These are phyloP conservation scores for Gynochthodes officinalis DNA, from an alignment of 257 asterid genomes.

Conservation along the genomic window DNA sequence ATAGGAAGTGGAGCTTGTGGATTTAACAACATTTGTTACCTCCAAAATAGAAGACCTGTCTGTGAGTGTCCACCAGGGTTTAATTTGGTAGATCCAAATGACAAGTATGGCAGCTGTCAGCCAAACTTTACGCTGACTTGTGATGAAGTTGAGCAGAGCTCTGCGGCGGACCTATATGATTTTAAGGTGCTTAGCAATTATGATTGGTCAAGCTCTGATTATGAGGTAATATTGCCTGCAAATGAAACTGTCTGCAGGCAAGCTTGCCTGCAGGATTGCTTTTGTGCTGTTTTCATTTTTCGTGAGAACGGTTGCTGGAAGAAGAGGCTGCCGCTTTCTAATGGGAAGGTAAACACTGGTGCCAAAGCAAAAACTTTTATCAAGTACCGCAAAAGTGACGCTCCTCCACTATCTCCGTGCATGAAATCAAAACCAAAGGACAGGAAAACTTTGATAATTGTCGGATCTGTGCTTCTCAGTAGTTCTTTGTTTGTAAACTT, in stretches of 20 bases:
- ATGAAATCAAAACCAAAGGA: not conserved
- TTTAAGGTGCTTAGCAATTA: conserved; percentile 18
- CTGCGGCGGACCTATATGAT: conserved; percentile 18
- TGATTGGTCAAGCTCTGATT: conserved; percentile 48
- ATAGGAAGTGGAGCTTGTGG: conserved; percentile 66
- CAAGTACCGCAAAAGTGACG: conserved; percentile 33
- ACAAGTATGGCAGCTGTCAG: conserved; percentile 38
- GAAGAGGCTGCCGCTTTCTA: conserved; percentile 64
- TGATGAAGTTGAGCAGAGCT: conserved; percentile 9
- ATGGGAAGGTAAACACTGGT: conserved; percentile 38
- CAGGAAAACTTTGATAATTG: conserved; percentile 22
- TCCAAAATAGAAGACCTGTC: conserved; percentile 29
- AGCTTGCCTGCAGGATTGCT: conserved; percentile 51
- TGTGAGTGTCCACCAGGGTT: conserved; percentile 52
- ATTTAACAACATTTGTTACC: conserved; percentile 42
- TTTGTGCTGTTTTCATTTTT: conserved; percentile 48
- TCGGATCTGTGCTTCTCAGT: conserved; percentile 42
- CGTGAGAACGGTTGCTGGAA: conserved; percentile 53
- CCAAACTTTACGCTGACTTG: conserved; percentile 39
- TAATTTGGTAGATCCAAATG: conserved; percentile 30
- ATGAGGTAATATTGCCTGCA: conserved; percentile 22
- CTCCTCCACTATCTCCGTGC: conserved; percentile 15
- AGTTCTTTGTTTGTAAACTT: conserved; percentile 47
- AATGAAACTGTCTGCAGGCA: conserved; percentile 24
- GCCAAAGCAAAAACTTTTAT: conserved; percentile 36